Evolutionary conservation across 441 rosid species (phyloP).

Genomic region (Iberis amara): DNA sequence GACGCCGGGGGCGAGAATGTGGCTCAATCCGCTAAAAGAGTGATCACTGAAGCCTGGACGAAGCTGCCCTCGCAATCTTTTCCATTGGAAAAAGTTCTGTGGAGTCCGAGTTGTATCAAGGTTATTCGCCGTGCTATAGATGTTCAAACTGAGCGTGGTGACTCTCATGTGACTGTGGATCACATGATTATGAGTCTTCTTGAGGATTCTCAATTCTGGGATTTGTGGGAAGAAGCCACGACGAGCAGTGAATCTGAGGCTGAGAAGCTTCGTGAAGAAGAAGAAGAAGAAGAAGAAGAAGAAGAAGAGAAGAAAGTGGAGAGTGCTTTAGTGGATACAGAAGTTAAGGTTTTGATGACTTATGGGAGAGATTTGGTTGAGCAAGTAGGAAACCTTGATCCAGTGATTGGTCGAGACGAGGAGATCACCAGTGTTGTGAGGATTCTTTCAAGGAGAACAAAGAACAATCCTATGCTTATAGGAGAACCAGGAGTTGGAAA

Average conservation of each 20-base stretch:
- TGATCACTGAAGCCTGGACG: constrained; percentile 57
- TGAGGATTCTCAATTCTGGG: constrained; percentile 77
- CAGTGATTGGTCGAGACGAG: constrained; percentile 82
- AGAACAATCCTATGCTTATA: constrained; percentile 84
- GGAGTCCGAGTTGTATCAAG: constrained; percentile 62
- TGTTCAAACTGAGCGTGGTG: constrained; percentile 58
- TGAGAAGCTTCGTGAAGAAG: constrained; percentile 83
- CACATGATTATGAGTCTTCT: constrained; percentile 71
- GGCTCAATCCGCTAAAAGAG: constrained; percentile 54
- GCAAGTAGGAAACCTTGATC: constrained; percentile 90
- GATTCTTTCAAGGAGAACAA: constrained; percentile 74
- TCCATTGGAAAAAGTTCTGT: constrained; percentile 65
- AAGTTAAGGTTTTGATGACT: constrained; percentile 72
- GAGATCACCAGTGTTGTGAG: constrained; percentile 77
- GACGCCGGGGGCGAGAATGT: constrained; percentile 53
- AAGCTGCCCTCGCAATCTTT: constrained; percentile 79
- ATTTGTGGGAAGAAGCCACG: constrained; percentile 54
- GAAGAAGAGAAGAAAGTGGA: constrained; percentile 86
- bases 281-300: too few species aligned
- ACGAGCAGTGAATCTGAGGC: constrained; percentile 61
- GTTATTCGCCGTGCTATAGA: constrained; percentile 73
- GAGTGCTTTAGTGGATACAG: constrained; percentile 77
- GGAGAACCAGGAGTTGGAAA: constrained; percentile 96
- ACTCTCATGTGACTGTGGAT: constrained; percentile 75
- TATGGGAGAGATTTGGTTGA: constrained; percentile 87